Percentiles rank a stretch among this genome's conserved stretches.
phyloP scores from a whole-genome alignment of 768 basidiomycete genomes.

The Rhodosporidiobolus odoratus region DNA sequence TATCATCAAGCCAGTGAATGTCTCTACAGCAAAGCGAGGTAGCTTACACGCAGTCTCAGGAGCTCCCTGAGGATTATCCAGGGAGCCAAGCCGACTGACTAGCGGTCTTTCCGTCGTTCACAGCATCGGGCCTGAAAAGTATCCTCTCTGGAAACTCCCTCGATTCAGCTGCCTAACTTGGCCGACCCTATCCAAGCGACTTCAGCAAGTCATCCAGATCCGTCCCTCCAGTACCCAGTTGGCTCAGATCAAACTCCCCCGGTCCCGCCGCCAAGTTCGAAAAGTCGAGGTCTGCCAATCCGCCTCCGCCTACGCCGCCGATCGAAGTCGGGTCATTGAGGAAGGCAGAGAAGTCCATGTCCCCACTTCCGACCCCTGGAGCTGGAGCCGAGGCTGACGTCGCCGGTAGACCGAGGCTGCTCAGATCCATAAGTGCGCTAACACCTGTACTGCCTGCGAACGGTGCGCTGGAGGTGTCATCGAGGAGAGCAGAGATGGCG shows the following conservation, averaged over 20 bases:
- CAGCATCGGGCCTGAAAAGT: background rate
- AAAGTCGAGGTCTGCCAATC: conserved; percentile 3
- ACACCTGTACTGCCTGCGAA: no score
- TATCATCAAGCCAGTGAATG: no score
- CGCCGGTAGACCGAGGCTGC: no score
- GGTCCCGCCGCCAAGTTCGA: background rate
- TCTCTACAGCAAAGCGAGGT: no score
- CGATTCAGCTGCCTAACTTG: background rate
- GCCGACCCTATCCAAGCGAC: background rate
- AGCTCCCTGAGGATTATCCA: no score
- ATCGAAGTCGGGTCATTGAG: background rate
- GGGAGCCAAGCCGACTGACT: no score
- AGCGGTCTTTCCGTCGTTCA: background rate
- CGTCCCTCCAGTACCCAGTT: background rate
- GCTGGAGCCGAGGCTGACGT: no score
- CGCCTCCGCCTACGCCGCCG: background rate
- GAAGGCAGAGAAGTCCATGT: background rate
- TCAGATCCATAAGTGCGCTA: no score
- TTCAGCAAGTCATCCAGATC: conserved; percentile 10
- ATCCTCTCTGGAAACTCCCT: background rate
- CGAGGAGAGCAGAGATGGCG: background rate
- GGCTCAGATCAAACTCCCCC: conserved; percentile 7
- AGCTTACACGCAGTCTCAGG: no score
- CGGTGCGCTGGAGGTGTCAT: no score
- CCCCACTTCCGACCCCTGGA: no score